These are phyloP conservation scores for Rutstroemia sp. DNA, from an alignment of 2,329 filamentous ascomycete genomes.

Conservation along the genomic window DNA sequence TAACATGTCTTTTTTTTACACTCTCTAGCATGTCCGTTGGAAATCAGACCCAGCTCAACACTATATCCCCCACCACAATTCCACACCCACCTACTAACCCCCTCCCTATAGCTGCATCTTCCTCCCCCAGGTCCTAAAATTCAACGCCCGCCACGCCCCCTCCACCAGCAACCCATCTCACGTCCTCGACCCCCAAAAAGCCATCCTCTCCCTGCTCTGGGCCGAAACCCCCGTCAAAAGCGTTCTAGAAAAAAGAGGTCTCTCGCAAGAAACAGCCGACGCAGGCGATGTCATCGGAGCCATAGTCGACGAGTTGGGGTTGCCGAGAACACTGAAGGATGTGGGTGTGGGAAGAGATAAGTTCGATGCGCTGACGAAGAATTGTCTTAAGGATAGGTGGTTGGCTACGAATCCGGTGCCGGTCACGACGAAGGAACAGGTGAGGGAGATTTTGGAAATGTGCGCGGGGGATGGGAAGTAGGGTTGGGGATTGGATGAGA, in stretches of 20 bases:
- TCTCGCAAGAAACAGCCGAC: conserved; percentile 29
- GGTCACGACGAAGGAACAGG: conserved; percentile 38
- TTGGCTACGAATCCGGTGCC: conserved; percentile 43
- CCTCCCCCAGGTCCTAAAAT: conserved; percentile 48
- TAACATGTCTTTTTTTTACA: too few species aligned
- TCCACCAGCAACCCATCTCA: conserved; percentile 4
- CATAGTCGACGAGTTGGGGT: conserved; percentile 42
- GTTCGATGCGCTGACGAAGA: conserved; percentile 40
- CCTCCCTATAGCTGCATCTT: conserved; percentile 39
- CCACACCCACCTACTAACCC: too few species aligned
- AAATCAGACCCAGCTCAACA: too few species aligned
- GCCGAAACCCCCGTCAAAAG: conserved; percentile 13
- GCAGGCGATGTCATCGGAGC: conserved; percentile 45
- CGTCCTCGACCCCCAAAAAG: conserved; percentile 14
- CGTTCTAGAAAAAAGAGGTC: conserved; percentile 14
- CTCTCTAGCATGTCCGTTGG: too few species aligned
- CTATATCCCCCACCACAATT: too few species aligned
- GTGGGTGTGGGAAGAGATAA: conserved; percentile 42
- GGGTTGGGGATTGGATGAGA: too few species aligned
- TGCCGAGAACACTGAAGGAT: conserved; percentile 46
- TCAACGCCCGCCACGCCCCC: conserved; percentile 33
- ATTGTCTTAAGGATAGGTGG: conserved; percentile 43
- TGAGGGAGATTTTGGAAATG: conserved; percentile 41
- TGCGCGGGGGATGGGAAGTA: neutral
- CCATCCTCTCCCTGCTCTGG: conserved; percentile 21